A percentile compares a stretch with the other conserved stretches of the same genome.
These are phyloP conservation scores for Metarhizium rileyi DNA, from an alignment of 2,329 filamentous ascomycete genomes.

Conservation along the genomic window DNA sequence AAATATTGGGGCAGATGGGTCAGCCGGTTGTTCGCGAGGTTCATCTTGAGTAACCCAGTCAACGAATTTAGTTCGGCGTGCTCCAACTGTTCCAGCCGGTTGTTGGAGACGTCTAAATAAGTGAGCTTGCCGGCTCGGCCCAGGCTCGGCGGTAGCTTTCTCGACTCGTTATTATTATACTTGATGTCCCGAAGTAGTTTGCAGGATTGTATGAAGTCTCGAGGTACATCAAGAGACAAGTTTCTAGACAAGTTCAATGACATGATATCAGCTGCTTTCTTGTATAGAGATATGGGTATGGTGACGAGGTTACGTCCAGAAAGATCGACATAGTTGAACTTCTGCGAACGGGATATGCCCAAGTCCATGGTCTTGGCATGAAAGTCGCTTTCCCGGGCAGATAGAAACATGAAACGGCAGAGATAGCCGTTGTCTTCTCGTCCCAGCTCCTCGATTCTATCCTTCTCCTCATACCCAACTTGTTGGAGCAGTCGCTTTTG, in stretches of 20 bases:
- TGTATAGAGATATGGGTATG: constrained; percentile 89
- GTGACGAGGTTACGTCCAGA: constrained; percentile 84
- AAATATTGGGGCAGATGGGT: constrained; percentile 74
- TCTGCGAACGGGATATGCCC: constrained; percentile 71
- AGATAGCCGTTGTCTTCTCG: constrained; percentile 96
- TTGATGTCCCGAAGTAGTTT: constrained; percentile 89
- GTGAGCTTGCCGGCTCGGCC: constrained; percentile 72
- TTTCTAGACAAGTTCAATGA: constrained; percentile 91
- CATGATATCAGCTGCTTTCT: constrained; percentile 84
- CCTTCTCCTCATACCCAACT: constrained; percentile 78
- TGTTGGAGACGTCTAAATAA: constrained; percentile 90
- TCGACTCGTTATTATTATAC: constrained; percentile 88
- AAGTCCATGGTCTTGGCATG: constrained; percentile 62
- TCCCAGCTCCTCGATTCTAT: constrained; percentile 85
- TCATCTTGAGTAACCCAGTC: constrained; percentile 72
- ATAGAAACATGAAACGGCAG: constrained; percentile 90
- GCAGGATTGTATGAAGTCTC: constrained; percentile 93
- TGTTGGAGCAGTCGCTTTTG: constrained; percentile 88
- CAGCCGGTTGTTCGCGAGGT: constrained; percentile 86
- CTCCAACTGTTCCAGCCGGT: constrained; percentile 77
- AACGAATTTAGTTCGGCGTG: constrained; percentile 72
- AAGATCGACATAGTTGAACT: constrained; percentile 90
- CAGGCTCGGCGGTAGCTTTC: constrained; percentile 74
- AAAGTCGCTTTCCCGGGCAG: constrained; percentile 76
- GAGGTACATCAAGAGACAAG: constrained; percentile 81